Base-by-base conservation (phyloP, 805 yeast species). In the Metschnikowia colocasiae region DNA sequence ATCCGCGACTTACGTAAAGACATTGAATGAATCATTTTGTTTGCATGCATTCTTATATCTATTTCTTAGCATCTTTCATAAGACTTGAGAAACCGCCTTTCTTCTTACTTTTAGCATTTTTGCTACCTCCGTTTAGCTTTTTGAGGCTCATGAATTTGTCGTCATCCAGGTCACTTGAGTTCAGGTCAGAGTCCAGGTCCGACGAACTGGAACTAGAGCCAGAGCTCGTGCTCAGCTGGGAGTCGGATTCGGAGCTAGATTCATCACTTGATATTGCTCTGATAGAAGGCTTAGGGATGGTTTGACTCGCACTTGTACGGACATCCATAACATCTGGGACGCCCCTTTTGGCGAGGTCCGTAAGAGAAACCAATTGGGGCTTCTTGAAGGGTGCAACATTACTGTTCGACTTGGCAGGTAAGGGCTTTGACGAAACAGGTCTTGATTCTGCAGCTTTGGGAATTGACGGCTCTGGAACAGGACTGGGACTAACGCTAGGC, bases 51-150 rank as follows among this genome's bases (percentile, higher is more conserved):
- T 31, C 19, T 15, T 20, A 35, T 16, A 20, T 51, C 22, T 50
- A 45, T 44, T 52, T 58, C 35, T 56, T 64, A 9, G 56, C 66
- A 41, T 66, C 69, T 47, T 53, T 60, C 64, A 69, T 57, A 37
- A 62, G 57, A 32, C 62, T 59, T 40, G 61, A 61, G 43, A 71
- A 64, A 20, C 67, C 71, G 9, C 56, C 57, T 4, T 49, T 57
- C 36, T 56, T 62, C 55, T 58, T 63, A 39, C 56, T 60, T 36
- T 44, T 47, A 12, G 39, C 9, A 52, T 45, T 33, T 53, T 59
- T 32, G 39, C 44, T n/a, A 19, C 18, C 29, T 43, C 52, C 41
- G 43, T 50, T 22, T 3, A 56, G 46, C 40, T 58, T 59, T 40
- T 64, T 66, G 22, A 63, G 42, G 38, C 59, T 64, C 9, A 67